Conservation (phyloP, 148 eudicot species). For the Talinum fruticosum region DNA sequence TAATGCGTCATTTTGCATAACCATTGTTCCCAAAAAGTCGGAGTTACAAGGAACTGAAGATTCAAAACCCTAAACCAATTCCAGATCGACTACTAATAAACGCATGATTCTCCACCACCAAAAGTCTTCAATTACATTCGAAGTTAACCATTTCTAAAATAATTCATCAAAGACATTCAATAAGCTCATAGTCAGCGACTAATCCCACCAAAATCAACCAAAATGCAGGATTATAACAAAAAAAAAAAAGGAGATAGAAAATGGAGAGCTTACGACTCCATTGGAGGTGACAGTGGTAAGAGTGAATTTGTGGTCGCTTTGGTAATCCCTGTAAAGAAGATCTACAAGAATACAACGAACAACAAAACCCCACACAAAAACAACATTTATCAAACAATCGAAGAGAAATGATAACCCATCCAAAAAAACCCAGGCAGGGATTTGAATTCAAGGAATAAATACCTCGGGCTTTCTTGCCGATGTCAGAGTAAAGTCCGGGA, state of each 20-base stretch:
- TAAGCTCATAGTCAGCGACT: background rate
- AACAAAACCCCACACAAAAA: background rate
- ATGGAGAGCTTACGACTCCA: constrained; percentile 51
- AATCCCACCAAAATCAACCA: background rate
- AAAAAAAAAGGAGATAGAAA: constrained; percentile 1
- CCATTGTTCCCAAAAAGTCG: background rate
- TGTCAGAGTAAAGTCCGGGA: constrained; percentile 91
- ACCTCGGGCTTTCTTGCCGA: constrained; percentile 93
- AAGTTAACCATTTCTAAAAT: background rate
- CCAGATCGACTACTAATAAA: background rate
- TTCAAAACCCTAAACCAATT: background rate
- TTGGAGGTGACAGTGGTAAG: constrained; percentile 60
- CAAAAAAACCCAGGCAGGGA: background rate
- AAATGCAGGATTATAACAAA: background rate
- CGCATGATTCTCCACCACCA: background rate
- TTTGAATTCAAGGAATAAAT: background rate
- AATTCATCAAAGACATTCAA: background rate
- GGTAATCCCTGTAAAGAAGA: constrained; percentile 82
- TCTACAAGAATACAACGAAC: constrained; percentile 34
- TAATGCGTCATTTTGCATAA: background rate
- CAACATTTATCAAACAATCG: background rate
- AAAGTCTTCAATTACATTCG: background rate
- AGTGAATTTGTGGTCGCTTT: constrained; percentile 76
- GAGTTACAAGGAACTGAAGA: background rate
- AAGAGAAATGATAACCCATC: background rate